phyloP scores from a whole-genome alignment of 208 protist genomes.

The Leptomonas pyrrhocoris region DNA sequence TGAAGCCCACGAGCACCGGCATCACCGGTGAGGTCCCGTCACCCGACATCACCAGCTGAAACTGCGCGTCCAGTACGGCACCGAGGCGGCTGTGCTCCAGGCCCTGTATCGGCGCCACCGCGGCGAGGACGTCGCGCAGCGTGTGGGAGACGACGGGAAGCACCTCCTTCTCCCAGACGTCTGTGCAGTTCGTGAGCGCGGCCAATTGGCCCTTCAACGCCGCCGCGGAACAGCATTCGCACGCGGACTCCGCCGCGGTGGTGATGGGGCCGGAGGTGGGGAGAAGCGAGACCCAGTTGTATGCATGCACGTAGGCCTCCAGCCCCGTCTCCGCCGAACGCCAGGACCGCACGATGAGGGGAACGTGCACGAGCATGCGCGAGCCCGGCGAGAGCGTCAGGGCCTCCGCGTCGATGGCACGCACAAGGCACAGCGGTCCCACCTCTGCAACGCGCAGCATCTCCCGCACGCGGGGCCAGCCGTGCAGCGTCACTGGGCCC shows the following conservation, averaged over 20 bases:
- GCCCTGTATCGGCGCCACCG: slow-evolving; percentile 25
- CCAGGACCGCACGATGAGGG: slow-evolving; percentile 19
- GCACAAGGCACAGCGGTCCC: slow-evolving; percentile 11
- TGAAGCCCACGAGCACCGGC: slow-evolving; percentile 23
- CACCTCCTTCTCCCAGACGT: slow-evolving; percentile 21
- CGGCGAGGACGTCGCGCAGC: slow-evolving; percentile 11
- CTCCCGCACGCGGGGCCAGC: slow-evolving; percentile 24
- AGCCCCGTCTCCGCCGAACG: slow-evolving; percentile 12
- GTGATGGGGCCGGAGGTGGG: background rate
- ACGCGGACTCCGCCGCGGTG: background rate
- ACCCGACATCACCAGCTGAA: slow-evolving; percentile 13
- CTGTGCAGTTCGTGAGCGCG: slow-evolving; percentile 4
- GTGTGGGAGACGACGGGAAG: slow-evolving; percentile 10
- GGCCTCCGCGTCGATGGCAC: slow-evolving; percentile 15
- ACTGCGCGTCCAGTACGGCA: slow-evolving; percentile 24
- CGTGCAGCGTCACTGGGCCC: slow-evolving; percentile 11
- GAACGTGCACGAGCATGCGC: slow-evolving; percentile 22
- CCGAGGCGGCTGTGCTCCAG: slow-evolving; percentile 45
- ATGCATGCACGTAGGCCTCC: slow-evolving; percentile 20
- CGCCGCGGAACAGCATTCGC: background rate
- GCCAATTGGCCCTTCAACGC: slow-evolving; percentile 13
- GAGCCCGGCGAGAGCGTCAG: slow-evolving; percentile 8
- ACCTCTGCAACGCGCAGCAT: slow-evolving; percentile 19
- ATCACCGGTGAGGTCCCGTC: slow-evolving; percentile 13
- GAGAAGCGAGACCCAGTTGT: slow-evolving; percentile 19